phyloP scores from a whole-genome alignment of 2,329 filamentous ascomycete species.

The Colletotrichum cereale region DNA sequence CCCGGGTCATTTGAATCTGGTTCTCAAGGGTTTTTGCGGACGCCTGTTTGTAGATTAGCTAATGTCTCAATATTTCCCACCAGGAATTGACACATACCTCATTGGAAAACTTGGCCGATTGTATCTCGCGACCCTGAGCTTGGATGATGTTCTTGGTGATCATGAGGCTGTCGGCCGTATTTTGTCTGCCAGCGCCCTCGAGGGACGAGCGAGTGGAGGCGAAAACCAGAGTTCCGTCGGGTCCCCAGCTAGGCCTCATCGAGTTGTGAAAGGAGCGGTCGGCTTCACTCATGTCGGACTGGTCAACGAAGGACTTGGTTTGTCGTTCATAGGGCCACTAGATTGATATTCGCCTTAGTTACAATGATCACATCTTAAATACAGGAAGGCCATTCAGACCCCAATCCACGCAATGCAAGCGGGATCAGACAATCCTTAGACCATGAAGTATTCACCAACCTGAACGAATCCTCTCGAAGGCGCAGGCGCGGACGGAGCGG shows the following conservation, averaged over 20 bases:
- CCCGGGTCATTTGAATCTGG: constrained; percentile 68
- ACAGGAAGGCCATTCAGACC: constrained; percentile 44
- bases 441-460: constrained; percentile 77
- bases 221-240: constrained; percentile 79
- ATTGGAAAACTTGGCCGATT: constrained; percentile 72
- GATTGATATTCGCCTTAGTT: constrained; percentile 56
- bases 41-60: constrained; percentile 56
- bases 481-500: constrained; percentile 63
- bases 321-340: constrained; percentile 92
- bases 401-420: neutral
- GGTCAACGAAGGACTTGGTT: constrained; percentile 75
- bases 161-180: constrained; percentile 63
- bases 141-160: constrained; percentile 69
- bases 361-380: constrained; percentile 48
- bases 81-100: constrained; percentile 56
- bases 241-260: constrained; percentile 84
- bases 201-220: constrained; percentile 45
- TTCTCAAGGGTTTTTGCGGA: constrained; percentile 66
- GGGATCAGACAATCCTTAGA: constrained; percentile 31
- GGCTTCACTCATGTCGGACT: constrained; percentile 69
- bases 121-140: constrained; percentile 73
- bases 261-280: constrained; percentile 79
- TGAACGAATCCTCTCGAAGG: constrained; percentile 79
- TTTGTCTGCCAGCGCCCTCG: constrained; percentile 30
- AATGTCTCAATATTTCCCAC: neutral